Base-by-base conservation (phyloP, 164 flowering plant genomes). In the Tinospora cordifolia region DNA sequence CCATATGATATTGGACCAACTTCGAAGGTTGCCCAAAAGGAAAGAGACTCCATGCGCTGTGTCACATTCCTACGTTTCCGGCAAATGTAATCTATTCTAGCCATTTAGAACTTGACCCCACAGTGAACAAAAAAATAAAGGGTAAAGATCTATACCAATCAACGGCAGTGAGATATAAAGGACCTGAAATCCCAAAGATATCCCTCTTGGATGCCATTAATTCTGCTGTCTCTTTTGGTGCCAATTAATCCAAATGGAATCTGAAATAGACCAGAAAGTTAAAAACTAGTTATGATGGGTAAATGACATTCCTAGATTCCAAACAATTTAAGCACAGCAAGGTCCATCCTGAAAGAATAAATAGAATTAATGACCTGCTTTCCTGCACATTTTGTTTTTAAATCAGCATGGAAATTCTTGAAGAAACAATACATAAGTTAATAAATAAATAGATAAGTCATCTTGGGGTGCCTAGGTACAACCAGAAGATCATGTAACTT, bases 151-250 rank as follows among this genome's bases (percentile, higher is more conserved):
- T 84, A 68, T 77, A 93, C 98, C 98, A 93, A 75, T 93, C 92
- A 68, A 89, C 75, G 30, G 63, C 54, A 36, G 90, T 80, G 25
- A 90, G 82, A 75, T 89, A 84, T 34, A 81, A 70, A 6, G 98
- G 96, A 75, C 98, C 98, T 14, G 88, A 83, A 69, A 83, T 81
- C 65, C 76, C 57, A 72, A 89, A 90, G 65, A 74, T 36, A 73
- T 93, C 92, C 82, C 86, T 89, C 71, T 86, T 90, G 17, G 84
- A 86, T 21, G 82, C 78, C 85, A 83, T 82, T 47, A 47, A 62
- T 46, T 34, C 78, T 62, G n/a, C 21, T 41, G 60, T 22, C 66
- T 27, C 51, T 22, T 57, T 8, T 0, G 19, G 36, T 51, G 34
- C 68, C 36, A 22, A 34, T 57, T 59, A 58, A 49, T 54, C 46